Evolutionary conservation across 106 monocot species (phyloP).

Genomic region (Apostasia shenzhenica): DNA sequence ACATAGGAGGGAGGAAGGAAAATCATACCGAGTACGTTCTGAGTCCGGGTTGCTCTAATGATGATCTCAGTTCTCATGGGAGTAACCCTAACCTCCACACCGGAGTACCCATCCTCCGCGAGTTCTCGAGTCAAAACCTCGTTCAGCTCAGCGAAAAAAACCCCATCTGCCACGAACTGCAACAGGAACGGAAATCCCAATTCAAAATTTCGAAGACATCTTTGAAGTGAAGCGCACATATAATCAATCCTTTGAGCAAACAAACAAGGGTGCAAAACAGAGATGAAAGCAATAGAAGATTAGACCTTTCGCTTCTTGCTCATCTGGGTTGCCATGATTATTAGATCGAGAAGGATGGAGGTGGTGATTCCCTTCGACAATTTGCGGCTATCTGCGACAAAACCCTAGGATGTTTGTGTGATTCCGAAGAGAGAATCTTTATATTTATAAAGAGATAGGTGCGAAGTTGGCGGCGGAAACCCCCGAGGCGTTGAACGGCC

Average conservation of each 20-base stretch:
- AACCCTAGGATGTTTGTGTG: too few species aligned
- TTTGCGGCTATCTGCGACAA: too few species aligned
- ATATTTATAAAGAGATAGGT: too few species aligned
- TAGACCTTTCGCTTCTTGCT: conserved; percentile 9
- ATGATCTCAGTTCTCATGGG: conserved; percentile 24
- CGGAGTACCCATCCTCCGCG: conserved; percentile 24
- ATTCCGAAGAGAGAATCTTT: too few species aligned
- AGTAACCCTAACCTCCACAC: conserved; percentile 25
- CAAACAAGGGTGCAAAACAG: too few species aligned
- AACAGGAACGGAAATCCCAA: neutral
- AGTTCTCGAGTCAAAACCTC: conserved; percentile 20
- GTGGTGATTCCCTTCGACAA: too few species aligned
- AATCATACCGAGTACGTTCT: conserved; percentile 11
- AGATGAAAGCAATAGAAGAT: too few species aligned
- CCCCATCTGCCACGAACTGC: conserved; percentile 20
- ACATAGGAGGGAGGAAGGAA: too few species aligned
- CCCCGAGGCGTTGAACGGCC: too few species aligned
- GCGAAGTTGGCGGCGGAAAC: too few species aligned
- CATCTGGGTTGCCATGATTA: conserved; percentile 8
- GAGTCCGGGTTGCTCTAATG: conserved; percentile 16
- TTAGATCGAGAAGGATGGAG: neutral
- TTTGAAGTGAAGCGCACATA: too few species aligned
- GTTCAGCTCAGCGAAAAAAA: conserved; percentile 25
- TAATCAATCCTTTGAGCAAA: too few species aligned
- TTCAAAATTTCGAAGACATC: neutral